phyloP scores from a whole-genome alignment of 208 protist species.

The Crithidia sp. region DNA sequence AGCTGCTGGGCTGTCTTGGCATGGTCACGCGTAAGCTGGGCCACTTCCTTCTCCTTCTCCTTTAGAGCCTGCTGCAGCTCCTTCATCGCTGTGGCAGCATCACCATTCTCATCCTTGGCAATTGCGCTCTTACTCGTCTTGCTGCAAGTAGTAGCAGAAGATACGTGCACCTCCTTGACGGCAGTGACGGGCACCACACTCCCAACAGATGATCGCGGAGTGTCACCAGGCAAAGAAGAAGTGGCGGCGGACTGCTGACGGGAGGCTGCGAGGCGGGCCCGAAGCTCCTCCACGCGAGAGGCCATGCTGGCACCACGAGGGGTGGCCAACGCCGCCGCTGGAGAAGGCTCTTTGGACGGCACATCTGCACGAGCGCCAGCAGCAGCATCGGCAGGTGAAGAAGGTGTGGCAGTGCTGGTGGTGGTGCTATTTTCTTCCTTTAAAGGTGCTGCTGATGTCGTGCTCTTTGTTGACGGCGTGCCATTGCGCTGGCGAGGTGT shows the following conservation, averaged over 20 bases:
- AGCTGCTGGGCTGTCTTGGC: conserved; percentile 9
- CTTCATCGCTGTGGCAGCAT: conserved; percentile 3
- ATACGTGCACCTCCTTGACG: neutral
- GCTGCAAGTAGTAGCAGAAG: neutral
- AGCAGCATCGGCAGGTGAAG: neutral
- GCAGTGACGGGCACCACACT: neutral
- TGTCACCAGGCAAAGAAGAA: neutral
- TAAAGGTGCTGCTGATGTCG: too few species aligned
- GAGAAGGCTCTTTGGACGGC: neutral
- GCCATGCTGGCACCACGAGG: neutral
- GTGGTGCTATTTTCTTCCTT: too few species aligned
- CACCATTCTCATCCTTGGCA: neutral
- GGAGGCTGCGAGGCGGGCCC: conserved; percentile 10
- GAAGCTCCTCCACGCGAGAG: neutral
- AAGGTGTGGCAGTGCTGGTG: too few species aligned
- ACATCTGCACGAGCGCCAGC: neutral
- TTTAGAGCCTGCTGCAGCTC: conserved; percentile 10
- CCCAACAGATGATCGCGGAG: conserved; percentile 1
- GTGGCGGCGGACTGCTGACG: conserved; percentile 4
- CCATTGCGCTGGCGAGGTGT: neutral
- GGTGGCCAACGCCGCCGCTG: neutral
- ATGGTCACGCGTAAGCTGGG: neutral
- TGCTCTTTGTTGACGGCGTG: too few species aligned
- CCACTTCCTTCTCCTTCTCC: conserved; percentile 26
- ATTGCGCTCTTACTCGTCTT: neutral